phyloP scores from a whole-genome alignment of 108 stramenopile species.

The Epipyxis sp. region DNA sequence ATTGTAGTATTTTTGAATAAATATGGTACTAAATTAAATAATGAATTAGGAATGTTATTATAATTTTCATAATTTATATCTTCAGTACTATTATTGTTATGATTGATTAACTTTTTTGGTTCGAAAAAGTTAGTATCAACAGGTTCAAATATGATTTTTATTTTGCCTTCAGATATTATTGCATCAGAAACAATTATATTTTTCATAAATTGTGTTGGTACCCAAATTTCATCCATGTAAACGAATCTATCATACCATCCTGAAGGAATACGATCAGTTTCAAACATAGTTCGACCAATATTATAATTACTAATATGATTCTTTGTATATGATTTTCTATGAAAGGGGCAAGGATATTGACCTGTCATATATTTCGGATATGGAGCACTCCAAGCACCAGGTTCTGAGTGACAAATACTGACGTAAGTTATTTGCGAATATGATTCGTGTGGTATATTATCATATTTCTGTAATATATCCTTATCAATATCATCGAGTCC shows the following conservation, averaged over 20 bases:
- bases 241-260: slow-evolving; percentile 45
- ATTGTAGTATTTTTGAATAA: slow-evolving; percentile 2
- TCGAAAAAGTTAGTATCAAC: slow-evolving; percentile 43
- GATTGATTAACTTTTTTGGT: too few relatives aligned
- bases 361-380: slow-evolving; percentile 16
- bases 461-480: background rate
- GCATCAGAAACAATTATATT: slow-evolving; percentile 30
- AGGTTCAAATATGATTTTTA: slow-evolving; percentile 37
- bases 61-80: background rate
- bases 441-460: background rate
- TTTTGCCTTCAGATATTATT: slow-evolving; percentile 23
- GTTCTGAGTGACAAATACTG: slow-evolving; percentile 48
- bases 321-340: background rate
- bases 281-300: slow-evolving; percentile 59
- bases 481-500: background rate
- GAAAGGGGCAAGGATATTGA: slow-evolving; percentile 23
- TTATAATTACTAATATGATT: background rate
- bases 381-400: slow-evolving; percentile 47
- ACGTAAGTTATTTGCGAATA: background rate
- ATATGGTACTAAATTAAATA: background rate
- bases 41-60: background rate
- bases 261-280: slow-evolving; percentile 53
- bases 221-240: slow-evolving; percentile 55
- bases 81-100: too few relatives aligned
- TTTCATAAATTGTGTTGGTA: slow-evolving; percentile 37